Percentiles rank a stretch among this genome's conserved stretches.
Conservation (phyloP, 768 basidiomycete genomes). For the Lentinula detonsa region DNA sequence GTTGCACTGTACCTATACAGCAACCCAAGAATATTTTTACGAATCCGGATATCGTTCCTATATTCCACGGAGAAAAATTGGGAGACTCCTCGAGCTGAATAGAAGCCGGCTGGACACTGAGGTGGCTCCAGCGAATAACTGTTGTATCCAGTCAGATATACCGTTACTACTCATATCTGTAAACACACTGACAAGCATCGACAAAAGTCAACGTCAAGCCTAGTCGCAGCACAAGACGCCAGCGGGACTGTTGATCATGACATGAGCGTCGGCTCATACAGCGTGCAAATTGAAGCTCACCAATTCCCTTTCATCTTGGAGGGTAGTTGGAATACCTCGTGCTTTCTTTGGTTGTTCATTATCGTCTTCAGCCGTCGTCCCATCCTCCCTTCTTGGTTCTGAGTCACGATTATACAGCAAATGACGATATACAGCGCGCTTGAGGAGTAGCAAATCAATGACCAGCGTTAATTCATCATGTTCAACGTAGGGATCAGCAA, state of each 20-base stretch:
- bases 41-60: slow-evolving; percentile 43
- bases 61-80: slow-evolving; percentile 44
- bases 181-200: slow-evolving; percentile 60
- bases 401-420: slow-evolving; percentile 75
- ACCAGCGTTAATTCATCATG: slow-evolving; percentile 69
- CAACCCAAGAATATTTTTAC: slow-evolving; percentile 61
- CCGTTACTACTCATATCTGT: neutral
- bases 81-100: slow-evolving; percentile 23
- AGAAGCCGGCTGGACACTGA: slow-evolving; percentile 35
- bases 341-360: slow-evolving; percentile 6
- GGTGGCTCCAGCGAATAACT: slow-evolving; percentile 79
- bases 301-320: slow-evolving; percentile 17
- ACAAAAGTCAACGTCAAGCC: slow-evolving; percentile 53
- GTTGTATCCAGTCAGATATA: neutral
- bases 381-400: slow-evolving; percentile 44
- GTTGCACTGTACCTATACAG: slow-evolving; percentile 42
- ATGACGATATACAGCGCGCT: slow-evolving; percentile 77
- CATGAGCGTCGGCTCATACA: neutral
- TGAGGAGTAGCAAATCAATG: slow-evolving; percentile 77
- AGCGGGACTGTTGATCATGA: slow-evolving; percentile 41
- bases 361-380: slow-evolving; percentile 7
- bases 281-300: slow-evolving; percentile 12
- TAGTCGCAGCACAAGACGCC: slow-evolving; percentile 53
- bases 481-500: slow-evolving; percentile 86
- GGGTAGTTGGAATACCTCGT: neutral